A percentile compares a stretch with the other conserved stretches of the same genome.
Evolutionary conservation across 75 land plant genomes (phyloP).

Genomic region (Selaginella moellendorffii): DNA sequence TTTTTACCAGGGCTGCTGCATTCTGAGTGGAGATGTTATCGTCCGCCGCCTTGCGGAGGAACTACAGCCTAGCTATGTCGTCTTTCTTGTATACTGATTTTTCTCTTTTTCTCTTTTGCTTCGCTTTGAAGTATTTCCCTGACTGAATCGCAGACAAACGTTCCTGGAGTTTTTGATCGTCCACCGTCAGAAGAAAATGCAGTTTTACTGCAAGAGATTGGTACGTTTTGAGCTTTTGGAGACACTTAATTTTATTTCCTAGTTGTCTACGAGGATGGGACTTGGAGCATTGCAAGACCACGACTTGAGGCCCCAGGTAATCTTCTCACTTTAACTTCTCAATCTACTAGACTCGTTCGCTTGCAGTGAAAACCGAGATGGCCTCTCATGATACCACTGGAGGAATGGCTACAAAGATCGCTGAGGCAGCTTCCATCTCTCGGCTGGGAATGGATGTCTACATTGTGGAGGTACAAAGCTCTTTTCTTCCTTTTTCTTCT

Average conservation of each 20-base stretch:
- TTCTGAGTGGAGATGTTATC: constrained; percentile 87
- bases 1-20: constrained; percentile 66
- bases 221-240: constrained; percentile 14
- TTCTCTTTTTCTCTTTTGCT: background rate
- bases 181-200: constrained; percentile 80
- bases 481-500: background rate
- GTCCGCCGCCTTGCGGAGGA: constrained; percentile 67
- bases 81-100: constrained; percentile 72
- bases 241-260: constrained; percentile 1
- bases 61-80: constrained; percentile 66
- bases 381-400: constrained; percentile 96
- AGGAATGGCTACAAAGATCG: constrained; percentile 83
- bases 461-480: constrained; percentile 50
- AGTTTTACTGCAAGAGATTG: constrained; percentile 63
- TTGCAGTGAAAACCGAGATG: constrained; percentile 44
- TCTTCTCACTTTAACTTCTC: background rate
- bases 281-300: constrained; percentile 64
- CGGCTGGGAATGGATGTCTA: constrained; percentile 75
- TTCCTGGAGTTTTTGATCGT: constrained; percentile 88
- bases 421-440: constrained; percentile 91
- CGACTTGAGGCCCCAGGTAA: background rate
- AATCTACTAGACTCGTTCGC: too few relatives aligned
- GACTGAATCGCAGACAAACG: constrained; percentile 99
- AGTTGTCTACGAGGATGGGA: constrained; percentile 76
- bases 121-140: too few relatives aligned